Percentiles rank a stretch among this genome's conserved stretches.
Conservation (phyloP, 2,329 filamentous ascomycete genomes). For the Ampelomyces quisqualis region DNA sequence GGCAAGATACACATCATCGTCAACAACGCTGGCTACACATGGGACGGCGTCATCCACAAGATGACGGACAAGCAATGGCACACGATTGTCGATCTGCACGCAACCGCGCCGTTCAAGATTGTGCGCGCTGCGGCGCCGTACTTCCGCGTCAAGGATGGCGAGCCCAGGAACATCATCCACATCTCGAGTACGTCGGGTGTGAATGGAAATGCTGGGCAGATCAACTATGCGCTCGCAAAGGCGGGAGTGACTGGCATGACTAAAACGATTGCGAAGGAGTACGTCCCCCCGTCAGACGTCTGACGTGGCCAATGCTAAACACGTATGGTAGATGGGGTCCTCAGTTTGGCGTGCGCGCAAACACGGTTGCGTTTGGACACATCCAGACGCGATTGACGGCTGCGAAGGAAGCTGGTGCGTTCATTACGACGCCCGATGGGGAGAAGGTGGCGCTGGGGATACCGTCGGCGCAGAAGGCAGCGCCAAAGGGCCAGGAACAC, state of each 20-base stretch:
- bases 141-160: conserved; percentile 83
- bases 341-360: conserved; percentile 75
- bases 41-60: conserved; percentile 92
- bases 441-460: conserved; percentile 50
- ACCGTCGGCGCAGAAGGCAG: conserved; percentile 46
- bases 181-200: conserved; percentile 80
- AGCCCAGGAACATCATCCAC: conserved; percentile 76
- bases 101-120: conserved; percentile 82
- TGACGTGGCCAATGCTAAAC: too few relatives aligned
- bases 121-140: conserved; percentile 76
- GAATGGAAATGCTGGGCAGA: conserved; percentile 86
- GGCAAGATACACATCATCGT: conserved; percentile 91
- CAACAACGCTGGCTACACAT: conserved; percentile 90
- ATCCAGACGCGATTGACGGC: conserved; percentile 79
- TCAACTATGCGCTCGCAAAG: conserved; percentile 85
- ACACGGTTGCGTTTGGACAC: conserved; percentile 81
- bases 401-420: conserved; percentile 81
- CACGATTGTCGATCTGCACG: conserved; percentile 80
- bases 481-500: conserved; percentile 44
- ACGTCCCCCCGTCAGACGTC: too few relatives aligned
- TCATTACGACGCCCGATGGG: conserved; percentile 73
- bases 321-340: conserved; percentile 79
- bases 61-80: conserved; percentile 92
- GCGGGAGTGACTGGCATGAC: conserved; percentile 79
- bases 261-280: conserved; percentile 84